phyloP scores from a whole-genome alignment of 1,284 basidiomycete genomes.

The Cerioporus squamosus region DNA sequence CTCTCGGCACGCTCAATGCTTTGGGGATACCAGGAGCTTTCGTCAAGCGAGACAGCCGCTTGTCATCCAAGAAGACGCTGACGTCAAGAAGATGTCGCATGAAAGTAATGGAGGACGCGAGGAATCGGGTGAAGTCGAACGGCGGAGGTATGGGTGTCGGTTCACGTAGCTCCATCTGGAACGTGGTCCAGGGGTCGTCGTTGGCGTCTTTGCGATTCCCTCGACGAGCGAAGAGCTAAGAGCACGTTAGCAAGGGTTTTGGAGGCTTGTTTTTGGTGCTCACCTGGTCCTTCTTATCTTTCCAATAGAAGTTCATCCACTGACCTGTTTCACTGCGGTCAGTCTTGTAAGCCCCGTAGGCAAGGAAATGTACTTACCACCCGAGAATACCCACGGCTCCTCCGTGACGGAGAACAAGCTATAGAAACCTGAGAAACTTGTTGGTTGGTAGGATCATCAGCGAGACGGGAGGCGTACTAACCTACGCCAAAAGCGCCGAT shows the following conservation, averaged over 20 bases:
- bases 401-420: constrained; percentile 88
- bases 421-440: constrained; percentile 63
- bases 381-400: constrained; percentile 91
- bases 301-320: constrained; percentile 99
- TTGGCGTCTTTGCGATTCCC: constrained; percentile 58
- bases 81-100: constrained; percentile 85
- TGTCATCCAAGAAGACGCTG: constrained; percentile 80
- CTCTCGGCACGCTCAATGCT: constrained; percentile 59
- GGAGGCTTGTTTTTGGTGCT: not conserved
- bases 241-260: not conserved
- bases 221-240: constrained; percentile 76
- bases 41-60: constrained; percentile 73
- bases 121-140: constrained; percentile 89
- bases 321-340: constrained; percentile 49
- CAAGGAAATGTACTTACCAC: constrained; percentile 50
- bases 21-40: constrained; percentile 71
- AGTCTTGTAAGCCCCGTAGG: not conserved
- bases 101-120: constrained; percentile 94
- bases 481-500: constrained; percentile 89
- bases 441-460: not conserved
- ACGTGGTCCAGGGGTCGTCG: constrained; percentile 79
- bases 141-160: constrained; percentile 81
- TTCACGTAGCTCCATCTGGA: constrained; percentile 91
- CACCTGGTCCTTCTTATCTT: constrained; percentile 86
- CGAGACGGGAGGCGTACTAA: constrained; percentile 35